Evolutionary conservation across 805 yeast species (phyloP).

Genomic region (Lachancea meyersii): DNA sequence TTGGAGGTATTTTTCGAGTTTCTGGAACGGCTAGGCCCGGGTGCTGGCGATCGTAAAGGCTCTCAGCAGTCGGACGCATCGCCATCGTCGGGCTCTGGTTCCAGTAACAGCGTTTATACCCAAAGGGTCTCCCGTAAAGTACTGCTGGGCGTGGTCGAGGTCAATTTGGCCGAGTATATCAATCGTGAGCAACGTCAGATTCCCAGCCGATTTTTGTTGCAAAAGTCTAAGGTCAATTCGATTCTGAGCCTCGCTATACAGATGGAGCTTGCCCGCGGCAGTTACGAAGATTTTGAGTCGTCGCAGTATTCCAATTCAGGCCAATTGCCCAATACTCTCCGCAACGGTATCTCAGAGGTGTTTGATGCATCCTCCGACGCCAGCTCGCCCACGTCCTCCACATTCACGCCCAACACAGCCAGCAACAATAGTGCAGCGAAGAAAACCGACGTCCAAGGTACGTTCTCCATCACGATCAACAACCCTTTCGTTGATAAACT

Average conservation of each 20-base stretch:
- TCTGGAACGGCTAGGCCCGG: constrained; percentile 13
- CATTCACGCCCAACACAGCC: constrained; percentile 9
- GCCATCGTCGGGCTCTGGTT: constrained; percentile 4
- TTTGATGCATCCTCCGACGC: constrained; percentile 18
- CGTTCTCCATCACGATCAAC: constrained; percentile 29
- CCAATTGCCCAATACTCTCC: constrained; percentile 22
- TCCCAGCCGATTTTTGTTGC: constrained; percentile 60
- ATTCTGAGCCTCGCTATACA: constrained; percentile 59
- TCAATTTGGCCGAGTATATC: constrained; percentile 70
- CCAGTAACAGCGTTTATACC: constrained; percentile 15
- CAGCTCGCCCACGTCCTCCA: constrained; percentile 16
- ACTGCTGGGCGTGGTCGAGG: constrained; percentile 56
- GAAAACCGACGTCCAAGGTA: constrained; percentile 13
- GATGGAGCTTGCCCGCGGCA: constrained; percentile 39
- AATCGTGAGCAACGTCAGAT: constrained; percentile 42
- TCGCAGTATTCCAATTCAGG: constrained; percentile 16
- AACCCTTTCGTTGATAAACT: constrained; percentile 47
- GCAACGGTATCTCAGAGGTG: constrained; percentile 18
- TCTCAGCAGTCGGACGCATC: neutral
- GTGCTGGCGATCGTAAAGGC: neutral
- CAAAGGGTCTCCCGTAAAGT: constrained; percentile 35
- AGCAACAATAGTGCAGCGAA: constrained; percentile 3
- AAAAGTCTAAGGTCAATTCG: constrained; percentile 76
- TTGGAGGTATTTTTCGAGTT: constrained; percentile 43
- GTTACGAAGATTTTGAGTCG: constrained; percentile 27